Evolutionary conservation across 352 stramenopile genomes (phyloP).

Genomic region (Pythium volutum): DNA sequence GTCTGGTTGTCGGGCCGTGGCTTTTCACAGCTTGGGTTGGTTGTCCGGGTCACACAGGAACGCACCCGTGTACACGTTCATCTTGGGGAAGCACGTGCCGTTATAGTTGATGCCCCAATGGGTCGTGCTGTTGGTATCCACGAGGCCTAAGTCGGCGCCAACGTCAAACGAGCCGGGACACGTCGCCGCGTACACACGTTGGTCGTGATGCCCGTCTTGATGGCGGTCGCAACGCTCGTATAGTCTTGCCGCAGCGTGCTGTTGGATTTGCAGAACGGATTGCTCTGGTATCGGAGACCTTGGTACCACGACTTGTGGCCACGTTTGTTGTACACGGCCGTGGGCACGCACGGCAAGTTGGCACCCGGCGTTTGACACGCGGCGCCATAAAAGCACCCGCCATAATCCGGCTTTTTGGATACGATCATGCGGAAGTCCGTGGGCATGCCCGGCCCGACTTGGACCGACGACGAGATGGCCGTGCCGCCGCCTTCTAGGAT

Average conservation of each 20-base stretch:
- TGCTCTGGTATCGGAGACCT: slow-evolving; percentile 48
- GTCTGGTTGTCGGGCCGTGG: slow-evolving; percentile 3
- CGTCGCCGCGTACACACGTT: slow-evolving; percentile 33
- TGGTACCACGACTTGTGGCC: slow-evolving; percentile 23
- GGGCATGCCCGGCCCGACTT: slow-evolving; percentile 76
- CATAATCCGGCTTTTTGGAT: slow-evolving; percentile 16
- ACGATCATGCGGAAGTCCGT: slow-evolving; percentile 45
- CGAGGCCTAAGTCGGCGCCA: slow-evolving; percentile 32
- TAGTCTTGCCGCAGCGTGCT: slow-evolving; percentile 26
- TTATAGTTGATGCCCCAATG: slow-evolving; percentile 68
- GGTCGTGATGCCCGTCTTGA: slow-evolving; percentile 34
- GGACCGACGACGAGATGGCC: slow-evolving; percentile 83
- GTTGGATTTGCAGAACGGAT: slow-evolving; percentile 32
- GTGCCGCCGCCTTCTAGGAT: slow-evolving; percentile 72
- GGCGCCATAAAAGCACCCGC: neutral
- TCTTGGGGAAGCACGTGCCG: slow-evolving; percentile 50
- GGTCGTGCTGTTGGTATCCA: slow-evolving; percentile 22
- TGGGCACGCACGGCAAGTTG: neutral
- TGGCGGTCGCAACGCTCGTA: slow-evolving; percentile 25
- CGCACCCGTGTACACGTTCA: slow-evolving; percentile 51
- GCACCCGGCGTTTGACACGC: neutral
- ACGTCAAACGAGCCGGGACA: slow-evolving; percentile 37
- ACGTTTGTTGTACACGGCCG: neutral
- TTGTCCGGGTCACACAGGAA: slow-evolving; percentile 56
- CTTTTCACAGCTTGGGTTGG: slow-evolving; percentile 2